Evolutionary conservation across 345 rosid genomes (phyloP).

Genomic region (Iberis pinnata): DNA sequence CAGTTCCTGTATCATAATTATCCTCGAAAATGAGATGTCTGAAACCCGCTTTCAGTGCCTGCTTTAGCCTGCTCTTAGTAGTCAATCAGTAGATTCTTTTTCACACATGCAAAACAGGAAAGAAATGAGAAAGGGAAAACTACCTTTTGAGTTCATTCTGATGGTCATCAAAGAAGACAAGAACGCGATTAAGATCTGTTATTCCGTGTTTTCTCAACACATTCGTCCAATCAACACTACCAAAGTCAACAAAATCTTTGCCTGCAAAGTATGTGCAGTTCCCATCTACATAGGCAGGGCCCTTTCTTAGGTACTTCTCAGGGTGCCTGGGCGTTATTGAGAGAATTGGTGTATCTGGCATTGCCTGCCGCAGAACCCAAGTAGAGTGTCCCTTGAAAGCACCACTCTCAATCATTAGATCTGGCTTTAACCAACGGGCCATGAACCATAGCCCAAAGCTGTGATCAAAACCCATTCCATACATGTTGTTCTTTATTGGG

Average conservation of each 20-base stretch:
- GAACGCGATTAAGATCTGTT: slow-evolving; percentile 52
- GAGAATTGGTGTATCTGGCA: slow-evolving; percentile 74
- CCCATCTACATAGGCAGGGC: slow-evolving; percentile 92
- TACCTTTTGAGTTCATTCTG: slow-evolving; percentile 95
- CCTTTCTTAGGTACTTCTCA: slow-evolving; percentile 79
- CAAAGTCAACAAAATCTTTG: slow-evolving; percentile 92
- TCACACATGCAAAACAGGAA: background rate
- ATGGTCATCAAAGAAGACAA: slow-evolving; percentile 94
- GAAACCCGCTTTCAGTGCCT: slow-evolving; percentile 80
- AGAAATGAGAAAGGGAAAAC: background rate
- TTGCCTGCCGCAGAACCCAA: slow-evolving; percentile 97
- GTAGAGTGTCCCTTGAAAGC: slow-evolving; percentile 99
- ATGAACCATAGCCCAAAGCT: slow-evolving; percentile 99
- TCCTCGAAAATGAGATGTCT: slow-evolving; percentile 91
- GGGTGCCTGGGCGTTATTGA: slow-evolving; percentile 92
- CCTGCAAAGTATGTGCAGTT: slow-evolving; percentile 98
- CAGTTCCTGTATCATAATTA: slow-evolving; percentile 97
- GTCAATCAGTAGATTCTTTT: background rate
- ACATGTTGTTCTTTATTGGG: slow-evolving; percentile 85
- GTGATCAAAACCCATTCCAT: slow-evolving; percentile 99
- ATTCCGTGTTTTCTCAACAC: slow-evolving; percentile 63
- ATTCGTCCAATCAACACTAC: slow-evolving; percentile 72
- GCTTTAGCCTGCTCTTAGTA: slow-evolving; percentile 53
- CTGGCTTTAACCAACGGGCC: slow-evolving; percentile 82
- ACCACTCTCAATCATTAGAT: slow-evolving; percentile 94